Evolutionary conservation across 2,329 filamentous ascomycete species (phyloP).

Genomic region (Nemania serpens): DNA sequence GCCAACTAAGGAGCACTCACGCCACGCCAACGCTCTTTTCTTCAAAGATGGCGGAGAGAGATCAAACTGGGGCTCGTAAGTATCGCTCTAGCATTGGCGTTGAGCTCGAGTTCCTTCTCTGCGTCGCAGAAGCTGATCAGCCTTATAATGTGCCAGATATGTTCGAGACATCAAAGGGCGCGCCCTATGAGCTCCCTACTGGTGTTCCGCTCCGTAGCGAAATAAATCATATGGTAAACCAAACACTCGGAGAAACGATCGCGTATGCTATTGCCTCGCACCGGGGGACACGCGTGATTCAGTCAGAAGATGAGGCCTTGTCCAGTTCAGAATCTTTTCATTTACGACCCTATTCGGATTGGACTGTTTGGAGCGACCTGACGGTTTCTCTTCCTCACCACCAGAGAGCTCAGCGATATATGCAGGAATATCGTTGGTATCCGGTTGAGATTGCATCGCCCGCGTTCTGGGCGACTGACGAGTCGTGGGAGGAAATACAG

Average conservation of each 20-base stretch:
- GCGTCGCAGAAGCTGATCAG: background rate
- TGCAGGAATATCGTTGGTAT: conserved; percentile 11
- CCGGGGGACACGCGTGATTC: conserved; percentile 9
- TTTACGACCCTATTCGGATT: background rate
- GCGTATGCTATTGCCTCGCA: background rate
- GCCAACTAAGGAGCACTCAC: too few species aligned
- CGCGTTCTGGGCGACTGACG: conserved; percentile 27
- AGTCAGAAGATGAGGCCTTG: background rate
- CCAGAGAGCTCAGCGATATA: background rate
- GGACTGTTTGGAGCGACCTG: background rate
- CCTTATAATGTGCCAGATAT: background rate
- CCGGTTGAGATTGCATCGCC: conserved; percentile 29
- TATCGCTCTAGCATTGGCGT: conserved; percentile 29
- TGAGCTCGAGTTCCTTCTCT: conserved; percentile 32
- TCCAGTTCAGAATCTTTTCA: background rate
- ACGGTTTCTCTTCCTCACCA: background rate
- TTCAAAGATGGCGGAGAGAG: background rate
- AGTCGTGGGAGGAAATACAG: conserved; percentile 30
- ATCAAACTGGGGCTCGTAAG: background rate
- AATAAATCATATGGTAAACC: background rate
- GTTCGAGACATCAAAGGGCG: conserved; percentile 15
- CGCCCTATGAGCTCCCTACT: background rate
- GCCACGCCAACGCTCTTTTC: too few species aligned
- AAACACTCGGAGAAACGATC: background rate
- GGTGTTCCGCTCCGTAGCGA: background rate